Evolutionary conservation across 2,329 filamentous ascomycete genomes (phyloP).

Genomic region (Aspergillus nomiae): DNA sequence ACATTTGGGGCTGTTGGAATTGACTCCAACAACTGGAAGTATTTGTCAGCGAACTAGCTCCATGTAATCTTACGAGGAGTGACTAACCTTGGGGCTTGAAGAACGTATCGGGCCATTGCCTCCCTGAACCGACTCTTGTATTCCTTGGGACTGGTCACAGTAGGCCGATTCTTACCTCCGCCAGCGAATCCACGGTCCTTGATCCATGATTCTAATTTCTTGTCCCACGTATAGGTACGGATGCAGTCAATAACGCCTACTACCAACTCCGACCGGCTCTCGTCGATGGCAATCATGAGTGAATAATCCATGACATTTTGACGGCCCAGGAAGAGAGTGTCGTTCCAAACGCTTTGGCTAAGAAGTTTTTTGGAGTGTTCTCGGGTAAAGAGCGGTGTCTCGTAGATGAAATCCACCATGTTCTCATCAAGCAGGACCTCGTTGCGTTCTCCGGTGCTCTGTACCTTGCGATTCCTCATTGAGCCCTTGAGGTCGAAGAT

Average conservation of each 20-base stretch:
- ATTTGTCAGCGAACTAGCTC: constrained; percentile 5
- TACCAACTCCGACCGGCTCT: constrained; percentile 83
- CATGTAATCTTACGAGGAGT: not conserved
- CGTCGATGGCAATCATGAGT: constrained; percentile 97
- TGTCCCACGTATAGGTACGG: constrained; percentile 98
- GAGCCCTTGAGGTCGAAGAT: constrained; percentile 97
- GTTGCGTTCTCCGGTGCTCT: constrained; percentile 92
- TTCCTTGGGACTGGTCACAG: constrained; percentile 95
- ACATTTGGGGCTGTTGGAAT: constrained; percentile 38
- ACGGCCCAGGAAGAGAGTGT: constrained; percentile 89
- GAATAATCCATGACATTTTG: constrained; percentile 99
- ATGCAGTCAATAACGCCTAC: constrained; percentile 99
- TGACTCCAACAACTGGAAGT: constrained; percentile 48
- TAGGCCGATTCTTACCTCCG: constrained; percentile 80
- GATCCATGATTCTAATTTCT: constrained; percentile 99
- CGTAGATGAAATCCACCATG: constrained; percentile 98
- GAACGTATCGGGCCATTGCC: constrained; percentile 85
- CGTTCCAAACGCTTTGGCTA: constrained; percentile 91
- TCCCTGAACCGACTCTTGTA: constrained; percentile 96
- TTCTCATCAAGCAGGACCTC: constrained; percentile 97
- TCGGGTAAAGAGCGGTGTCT: constrained; percentile 89
- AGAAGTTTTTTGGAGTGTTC: constrained; percentile 96
- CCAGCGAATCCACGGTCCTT: constrained; percentile 89
- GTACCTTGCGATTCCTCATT: constrained; percentile 97
- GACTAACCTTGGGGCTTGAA: constrained; percentile 50